phyloP scores from a whole-genome alignment of 352 stramenopile genomes.

The Globisporangium canariense region DNA sequence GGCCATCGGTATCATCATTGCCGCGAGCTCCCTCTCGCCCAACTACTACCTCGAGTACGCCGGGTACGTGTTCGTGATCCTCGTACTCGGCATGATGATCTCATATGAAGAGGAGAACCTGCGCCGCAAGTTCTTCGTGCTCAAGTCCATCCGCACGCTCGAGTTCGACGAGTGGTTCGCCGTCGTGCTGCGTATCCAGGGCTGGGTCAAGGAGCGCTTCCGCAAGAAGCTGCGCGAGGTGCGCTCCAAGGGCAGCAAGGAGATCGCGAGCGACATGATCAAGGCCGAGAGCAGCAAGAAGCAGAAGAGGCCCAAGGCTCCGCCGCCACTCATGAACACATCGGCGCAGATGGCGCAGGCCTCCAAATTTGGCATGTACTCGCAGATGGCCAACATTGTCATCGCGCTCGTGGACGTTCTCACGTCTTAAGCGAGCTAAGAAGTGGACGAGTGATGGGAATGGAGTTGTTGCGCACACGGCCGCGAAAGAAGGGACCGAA shows the following conservation, averaged over 20 bases:
- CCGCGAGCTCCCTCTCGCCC: conserved; percentile 44
- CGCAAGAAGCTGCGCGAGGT: conserved; percentile 55
- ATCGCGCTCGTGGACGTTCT: conserved; percentile 71
- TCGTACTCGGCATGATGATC: conserved; percentile 84
- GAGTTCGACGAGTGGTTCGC: conserved; percentile 83
- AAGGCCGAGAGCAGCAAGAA: conserved; percentile 14
- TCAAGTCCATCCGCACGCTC: conserved; percentile 75
- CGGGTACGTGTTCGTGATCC: conserved; percentile 62
- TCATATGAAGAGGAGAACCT: conserved; percentile 79
- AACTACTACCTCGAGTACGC: conserved; percentile 70
- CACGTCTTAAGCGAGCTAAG: conserved; percentile 17
- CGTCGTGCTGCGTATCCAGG: conserved; percentile 68
- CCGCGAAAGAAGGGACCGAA: too few species aligned
- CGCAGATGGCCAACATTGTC: conserved; percentile 75
- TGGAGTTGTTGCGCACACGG: too few species aligned
- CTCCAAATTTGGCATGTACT: conserved; percentile 79
- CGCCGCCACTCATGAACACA: conserved; percentile 57
- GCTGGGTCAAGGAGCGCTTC: conserved; percentile 66
- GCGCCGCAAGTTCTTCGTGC: conserved; percentile 75
- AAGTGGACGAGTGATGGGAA: not conserved
- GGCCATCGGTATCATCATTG: conserved; percentile 58
- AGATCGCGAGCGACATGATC: conserved; percentile 22
- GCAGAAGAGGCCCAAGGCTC: not conserved
- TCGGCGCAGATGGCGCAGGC: conserved; percentile 68
- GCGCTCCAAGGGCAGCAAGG: conserved; percentile 46